phyloP scores from a whole-genome alignment of 768 basidiomycete species.

The Tephrocybe sp. region DNA sequence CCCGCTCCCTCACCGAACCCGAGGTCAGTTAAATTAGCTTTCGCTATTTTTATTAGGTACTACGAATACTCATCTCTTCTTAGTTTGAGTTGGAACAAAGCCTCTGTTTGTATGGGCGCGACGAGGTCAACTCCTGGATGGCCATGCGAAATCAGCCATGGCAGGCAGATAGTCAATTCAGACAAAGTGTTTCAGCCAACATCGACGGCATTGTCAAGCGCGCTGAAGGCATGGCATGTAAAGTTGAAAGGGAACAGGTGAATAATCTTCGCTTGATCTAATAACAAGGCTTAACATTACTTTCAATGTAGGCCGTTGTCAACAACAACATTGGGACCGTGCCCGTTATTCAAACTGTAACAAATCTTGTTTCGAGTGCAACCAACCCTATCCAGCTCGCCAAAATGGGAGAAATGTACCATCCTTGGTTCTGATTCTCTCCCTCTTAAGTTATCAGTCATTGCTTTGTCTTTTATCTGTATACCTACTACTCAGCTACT shows the following conservation, averaged over 20 bases:
- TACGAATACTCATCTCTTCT: background rate
- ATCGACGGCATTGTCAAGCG: constrained; percentile 75
- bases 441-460: constrained; percentile 9
- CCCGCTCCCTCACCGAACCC: constrained; percentile 85
- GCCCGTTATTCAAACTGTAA: constrained; percentile 79
- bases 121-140: constrained; percentile 86
- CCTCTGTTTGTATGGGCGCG: constrained; percentile 86
- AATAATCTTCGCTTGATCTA: background rate
- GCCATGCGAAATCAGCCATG: constrained; percentile 55
- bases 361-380: constrained; percentile 80
- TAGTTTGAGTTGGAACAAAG: constrained; percentile 93
- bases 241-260: constrained; percentile 83
- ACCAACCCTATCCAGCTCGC: constrained; percentile 85
- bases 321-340: constrained; percentile 37
- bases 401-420: constrained; percentile 82
- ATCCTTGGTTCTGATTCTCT: constrained; percentile 74
- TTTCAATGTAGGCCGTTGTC: constrained; percentile 33
- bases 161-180: constrained; percentile 59
- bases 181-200: constrained; percentile 51
- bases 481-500: constrained; percentile 4
- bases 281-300: background rate
- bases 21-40: constrained; percentile 57
- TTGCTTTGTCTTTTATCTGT: constrained; percentile 13
- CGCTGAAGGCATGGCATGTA: constrained; percentile 84
- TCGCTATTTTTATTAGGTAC: constrained; percentile 1